Conservation (phyloP, 2,329 filamentous ascomycete species). For the Cladophialophora chaetospira region DNA sequence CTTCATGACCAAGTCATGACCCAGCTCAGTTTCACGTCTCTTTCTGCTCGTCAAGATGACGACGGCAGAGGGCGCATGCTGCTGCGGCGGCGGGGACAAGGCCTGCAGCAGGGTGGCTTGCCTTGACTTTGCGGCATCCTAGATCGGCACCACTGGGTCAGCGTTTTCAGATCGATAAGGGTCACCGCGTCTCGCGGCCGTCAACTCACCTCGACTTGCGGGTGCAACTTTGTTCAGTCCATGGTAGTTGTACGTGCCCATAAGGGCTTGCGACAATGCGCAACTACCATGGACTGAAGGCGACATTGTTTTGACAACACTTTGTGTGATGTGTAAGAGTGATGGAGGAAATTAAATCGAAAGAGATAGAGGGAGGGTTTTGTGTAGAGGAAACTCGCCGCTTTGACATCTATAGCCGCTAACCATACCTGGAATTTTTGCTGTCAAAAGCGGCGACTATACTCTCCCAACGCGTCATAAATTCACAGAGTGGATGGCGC, state of each 20-base stretch:
- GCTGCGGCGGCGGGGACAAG: too few relatives aligned
- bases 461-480: too few relatives aligned
- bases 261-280: not conserved
- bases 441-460: not conserved
- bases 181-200: not conserved
- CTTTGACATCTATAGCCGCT: not conserved
- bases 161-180: not conserved
- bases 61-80: too few relatives aligned
- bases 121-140: not conserved
- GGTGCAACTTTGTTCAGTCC: not conserved
- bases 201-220: not conserved
- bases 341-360: too few relatives aligned
- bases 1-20: too few relatives aligned
- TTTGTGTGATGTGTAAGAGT: not conserved
- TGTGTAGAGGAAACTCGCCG: not conserved
- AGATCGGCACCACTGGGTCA: not conserved
- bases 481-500: too few relatives aligned
- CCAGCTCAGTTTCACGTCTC: too few relatives aligned
- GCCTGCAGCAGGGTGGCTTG: too few relatives aligned
- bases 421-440: not conserved
- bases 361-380: not conserved
- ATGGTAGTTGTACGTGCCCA: not conserved
- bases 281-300: not conserved
- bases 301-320: not conserved
- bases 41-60: too few relatives aligned